Conservation (phyloP, 2,329 filamentous ascomycete genomes). For the Ascochyta fabae region DNA sequence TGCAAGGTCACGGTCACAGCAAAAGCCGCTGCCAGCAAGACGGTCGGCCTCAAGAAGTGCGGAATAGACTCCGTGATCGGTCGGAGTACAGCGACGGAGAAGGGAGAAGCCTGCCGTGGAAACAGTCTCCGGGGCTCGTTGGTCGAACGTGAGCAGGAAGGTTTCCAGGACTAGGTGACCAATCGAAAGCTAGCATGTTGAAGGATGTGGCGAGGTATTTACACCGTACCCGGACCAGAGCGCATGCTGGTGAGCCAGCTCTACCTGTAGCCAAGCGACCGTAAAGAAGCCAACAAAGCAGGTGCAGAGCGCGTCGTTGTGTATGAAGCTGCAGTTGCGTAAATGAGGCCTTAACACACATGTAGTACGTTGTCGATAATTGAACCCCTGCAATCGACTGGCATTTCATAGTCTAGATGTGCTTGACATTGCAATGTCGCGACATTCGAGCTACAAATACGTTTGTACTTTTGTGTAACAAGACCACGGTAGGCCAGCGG, state of each 20-base stretch:
- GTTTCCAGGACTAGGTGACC: constrained; percentile 8
- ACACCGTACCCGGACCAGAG: constrained; percentile 2
- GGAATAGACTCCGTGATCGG: constrained; percentile 1
- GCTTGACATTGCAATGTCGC: not conserved
- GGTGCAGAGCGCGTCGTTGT: not conserved
- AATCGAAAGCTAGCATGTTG: constrained; percentile 13
- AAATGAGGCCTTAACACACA: not conserved
- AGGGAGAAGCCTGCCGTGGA: not conserved
- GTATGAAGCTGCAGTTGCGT: not conserved
- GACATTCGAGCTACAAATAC: not conserved
- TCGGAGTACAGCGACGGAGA: constrained; percentile 7
- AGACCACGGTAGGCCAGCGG: not conserved
- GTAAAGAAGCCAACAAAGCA: not conserved
- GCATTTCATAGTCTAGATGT: not conserved
- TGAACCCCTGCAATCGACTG: not conserved
- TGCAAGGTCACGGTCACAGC: constrained; percentile 20
- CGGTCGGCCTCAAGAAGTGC: constrained; percentile 1
- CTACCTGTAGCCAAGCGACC: constrained; percentile 4
- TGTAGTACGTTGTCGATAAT: not conserved
- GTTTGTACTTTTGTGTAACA: not conserved
- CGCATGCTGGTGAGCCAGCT: constrained; percentile 3
- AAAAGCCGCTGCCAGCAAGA: constrained; percentile 13
- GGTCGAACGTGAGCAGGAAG: constrained; percentile 6
- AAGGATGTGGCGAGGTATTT: constrained; percentile 19
- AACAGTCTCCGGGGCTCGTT: constrained; percentile 1